Percentiles rank a stretch among this genome's conserved stretches.
Conservation (phyloP, 1,284 basidiomycete genomes). For the Tilletia indica region DNA sequence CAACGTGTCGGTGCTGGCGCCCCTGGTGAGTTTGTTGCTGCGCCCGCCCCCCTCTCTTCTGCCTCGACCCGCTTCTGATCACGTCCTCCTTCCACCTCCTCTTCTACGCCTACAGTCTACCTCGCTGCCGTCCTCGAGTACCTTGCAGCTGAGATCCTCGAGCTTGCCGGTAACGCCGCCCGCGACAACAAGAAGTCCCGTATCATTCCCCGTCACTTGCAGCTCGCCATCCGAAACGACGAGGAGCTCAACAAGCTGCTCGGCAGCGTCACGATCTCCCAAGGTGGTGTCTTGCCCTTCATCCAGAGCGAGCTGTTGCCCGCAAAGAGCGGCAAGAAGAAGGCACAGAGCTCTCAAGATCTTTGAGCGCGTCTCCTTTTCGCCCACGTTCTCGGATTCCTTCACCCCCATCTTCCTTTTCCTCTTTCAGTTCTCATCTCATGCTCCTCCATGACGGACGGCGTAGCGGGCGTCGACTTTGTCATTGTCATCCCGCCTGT, state of each 20-base stretch:
- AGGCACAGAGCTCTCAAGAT: constrained; percentile 27
- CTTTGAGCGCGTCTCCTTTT: not conserved
- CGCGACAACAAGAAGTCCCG: constrained; percentile 75
- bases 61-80: not conserved
- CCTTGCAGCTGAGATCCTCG: constrained; percentile 80
- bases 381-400: not conserved
- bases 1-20: constrained; percentile 73
- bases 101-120: constrained; percentile 65
- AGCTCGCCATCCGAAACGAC: constrained; percentile 74
- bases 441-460: not conserved
- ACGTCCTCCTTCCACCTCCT: constrained; percentile 16
- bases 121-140: constrained; percentile 81
- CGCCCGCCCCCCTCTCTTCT: not conserved
- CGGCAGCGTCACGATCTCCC: constrained; percentile 81
- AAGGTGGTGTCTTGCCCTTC: constrained; percentile 80
- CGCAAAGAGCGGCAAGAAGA: constrained; percentile 65
- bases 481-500: constrained; percentile 7
- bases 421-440: not conserved
- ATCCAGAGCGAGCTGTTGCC: constrained; percentile 67
- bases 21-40: constrained; percentile 64
- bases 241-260: constrained; percentile 69
- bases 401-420: not conserved
- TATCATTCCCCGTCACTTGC: constrained; percentile 85
- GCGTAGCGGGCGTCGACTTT: constrained; percentile 6
- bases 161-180: constrained; percentile 77